phyloP scores from a whole-genome alignment of 2,329 filamentous ascomycete genomes.

The Emericellopsis atlantica region DNA sequence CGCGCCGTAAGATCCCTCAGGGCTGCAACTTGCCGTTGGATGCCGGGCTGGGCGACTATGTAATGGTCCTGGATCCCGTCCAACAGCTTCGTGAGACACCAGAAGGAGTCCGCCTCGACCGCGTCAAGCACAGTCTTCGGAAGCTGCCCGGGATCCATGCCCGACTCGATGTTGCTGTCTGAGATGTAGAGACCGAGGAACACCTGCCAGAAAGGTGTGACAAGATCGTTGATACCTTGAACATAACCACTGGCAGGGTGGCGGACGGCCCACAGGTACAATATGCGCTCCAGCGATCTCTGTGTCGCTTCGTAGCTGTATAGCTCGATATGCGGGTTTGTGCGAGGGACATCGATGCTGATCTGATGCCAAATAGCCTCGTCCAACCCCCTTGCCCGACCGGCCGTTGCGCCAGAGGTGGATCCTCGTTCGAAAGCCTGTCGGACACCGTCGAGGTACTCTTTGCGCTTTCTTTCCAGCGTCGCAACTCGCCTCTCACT shows the following conservation, averaged over 20 bases:
- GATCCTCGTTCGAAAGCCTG: slow-evolving; percentile 55
- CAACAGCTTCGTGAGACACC: slow-evolving; percentile 95
- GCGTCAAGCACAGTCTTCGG: slow-evolving; percentile 86
- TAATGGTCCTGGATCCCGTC: slow-evolving; percentile 99
- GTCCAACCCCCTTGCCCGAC: slow-evolving; percentile 59
- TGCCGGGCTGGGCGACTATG: slow-evolving; percentile 93
- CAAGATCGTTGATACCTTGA: slow-evolving; percentile 95
- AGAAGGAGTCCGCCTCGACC: slow-evolving; percentile 95
- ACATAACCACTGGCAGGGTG: slow-evolving; percentile 97
- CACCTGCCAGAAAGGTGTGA: slow-evolving; percentile 96
- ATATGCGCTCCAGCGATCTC: slow-evolving; percentile 79
- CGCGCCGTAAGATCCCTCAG: slow-evolving; percentile 81
- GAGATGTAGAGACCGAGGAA: slow-evolving; percentile 92
- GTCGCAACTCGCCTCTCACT: slow-evolving; percentile 84
- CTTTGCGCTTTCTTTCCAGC: slow-evolving; percentile 86
- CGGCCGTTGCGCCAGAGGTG: slow-evolving; percentile 15
- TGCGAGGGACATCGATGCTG: slow-evolving; percentile 93
- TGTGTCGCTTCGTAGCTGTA: slow-evolving; percentile 96
- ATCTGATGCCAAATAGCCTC: slow-evolving; percentile 99
- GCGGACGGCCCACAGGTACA: slow-evolving; percentile 95
- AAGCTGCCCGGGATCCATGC: slow-evolving; percentile 93
- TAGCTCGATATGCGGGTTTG: slow-evolving; percentile 88
- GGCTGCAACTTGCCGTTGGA: slow-evolving; percentile 83
- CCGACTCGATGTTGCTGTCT: slow-evolving; percentile 81
- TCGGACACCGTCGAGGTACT: slow-evolving; percentile 85